A percentile compares a stretch with the other conserved stretches of the same genome.
Evolutionary conservation across 1,284 basidiomycete genomes (phyloP).

Genomic region (Malassezia slooffiae): DNA sequence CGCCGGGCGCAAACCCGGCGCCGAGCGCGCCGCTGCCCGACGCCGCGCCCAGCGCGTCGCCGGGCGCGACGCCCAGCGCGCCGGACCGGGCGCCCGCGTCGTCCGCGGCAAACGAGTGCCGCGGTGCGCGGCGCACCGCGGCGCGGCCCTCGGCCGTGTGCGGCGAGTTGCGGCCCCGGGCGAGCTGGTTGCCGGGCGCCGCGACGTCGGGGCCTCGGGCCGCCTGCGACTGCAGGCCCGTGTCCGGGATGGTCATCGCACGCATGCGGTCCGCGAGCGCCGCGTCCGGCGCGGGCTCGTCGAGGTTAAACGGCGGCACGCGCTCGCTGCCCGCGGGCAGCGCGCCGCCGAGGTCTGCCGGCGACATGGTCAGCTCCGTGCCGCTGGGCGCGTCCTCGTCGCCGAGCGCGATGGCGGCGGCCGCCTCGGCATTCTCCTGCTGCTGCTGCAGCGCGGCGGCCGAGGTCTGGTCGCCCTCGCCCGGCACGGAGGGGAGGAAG

Average conservation of each 20-base stretch:
- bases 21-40: no score
- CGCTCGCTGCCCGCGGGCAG: no score
- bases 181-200: no score
- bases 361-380: no score
- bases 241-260: slow-evolving; percentile 8
- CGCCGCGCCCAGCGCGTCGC: no score
- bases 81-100: neutral
- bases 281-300: neutral
- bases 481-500: slow-evolving; percentile 6
- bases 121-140: neutral
- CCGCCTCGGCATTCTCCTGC: slow-evolving; percentile 8
- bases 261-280: slow-evolving; percentile 8
- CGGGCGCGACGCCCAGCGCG: neutral
- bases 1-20: no score
- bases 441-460: slow-evolving; percentile 5
- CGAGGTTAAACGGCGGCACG: neutral
- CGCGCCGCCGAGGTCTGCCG: no score
- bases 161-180: no score
- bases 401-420: slow-evolving; percentile 10
- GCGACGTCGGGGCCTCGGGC: no score
- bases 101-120: neutral
- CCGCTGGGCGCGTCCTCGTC: slow-evolving; percentile 1
- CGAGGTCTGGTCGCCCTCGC: no score
- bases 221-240: neutral
- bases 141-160: neutral